A percentile compares a stretch with the other conserved stretches of the same genome.
Conservation (phyloP, 192 early-diverging fungal species). For the Ambispora gerdemannii region DNA sequence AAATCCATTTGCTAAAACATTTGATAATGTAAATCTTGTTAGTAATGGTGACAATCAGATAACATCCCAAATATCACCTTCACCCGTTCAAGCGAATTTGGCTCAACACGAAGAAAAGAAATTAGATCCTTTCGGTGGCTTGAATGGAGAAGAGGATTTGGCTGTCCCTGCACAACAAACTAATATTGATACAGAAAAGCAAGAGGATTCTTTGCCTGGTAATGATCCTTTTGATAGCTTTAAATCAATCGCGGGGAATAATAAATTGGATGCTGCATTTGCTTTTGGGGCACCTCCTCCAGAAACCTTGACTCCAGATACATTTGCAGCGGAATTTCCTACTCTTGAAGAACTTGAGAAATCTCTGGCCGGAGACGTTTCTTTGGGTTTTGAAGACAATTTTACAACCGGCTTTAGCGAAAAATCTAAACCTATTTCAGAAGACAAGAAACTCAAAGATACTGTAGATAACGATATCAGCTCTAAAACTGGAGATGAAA, state of each 20-base stretch:
- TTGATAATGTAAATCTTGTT: not conserved
- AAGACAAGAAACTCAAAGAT: not conserved
- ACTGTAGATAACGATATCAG: not conserved
- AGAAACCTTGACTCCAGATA: constrained; percentile 14
- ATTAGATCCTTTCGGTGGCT: no score
- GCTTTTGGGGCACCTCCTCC: not conserved
- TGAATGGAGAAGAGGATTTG: not conserved
- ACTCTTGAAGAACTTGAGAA: constrained; percentile 24
- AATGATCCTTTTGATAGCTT: constrained; percentile 21
- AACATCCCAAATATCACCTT: not conserved
- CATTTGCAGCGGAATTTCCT: constrained; percentile 24
- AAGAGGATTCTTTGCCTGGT: not conserved
- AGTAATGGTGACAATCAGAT: not conserved
- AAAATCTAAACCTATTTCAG: not conserved
- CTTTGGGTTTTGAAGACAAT: constrained; percentile 25
- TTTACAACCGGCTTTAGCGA: constrained; percentile 4
- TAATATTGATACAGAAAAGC: not conserved
- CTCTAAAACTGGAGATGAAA: not conserved
- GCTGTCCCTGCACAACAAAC: not conserved
- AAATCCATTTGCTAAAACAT: not conserved
- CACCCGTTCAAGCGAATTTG: not conserved
- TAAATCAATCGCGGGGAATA: not conserved
- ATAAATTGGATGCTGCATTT: constrained; percentile 11
- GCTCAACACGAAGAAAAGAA: not conserved
- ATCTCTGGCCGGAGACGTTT: not conserved